Base-by-base conservation (phyloP, 2,329 filamentous ascomycete genomes). In the Massarina eburnea region DNA sequence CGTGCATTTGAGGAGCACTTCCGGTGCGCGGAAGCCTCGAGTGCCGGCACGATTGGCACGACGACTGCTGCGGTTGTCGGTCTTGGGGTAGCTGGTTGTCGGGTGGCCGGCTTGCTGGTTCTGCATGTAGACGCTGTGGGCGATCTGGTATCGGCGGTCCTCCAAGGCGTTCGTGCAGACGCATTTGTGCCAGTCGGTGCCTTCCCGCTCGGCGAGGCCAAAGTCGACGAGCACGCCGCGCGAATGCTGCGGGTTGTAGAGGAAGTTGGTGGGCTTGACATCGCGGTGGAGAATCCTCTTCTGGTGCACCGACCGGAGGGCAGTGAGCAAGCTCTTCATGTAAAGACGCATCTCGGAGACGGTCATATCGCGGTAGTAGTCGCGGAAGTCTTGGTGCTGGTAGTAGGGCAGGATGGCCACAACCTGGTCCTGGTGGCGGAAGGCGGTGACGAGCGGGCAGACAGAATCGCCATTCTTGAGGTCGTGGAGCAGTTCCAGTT, bases 191-290 rank as follows among this genome's bases (percentile, higher is more conserved):
- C 78, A 81, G 41, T 95, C 90, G 19, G 83, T 84, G 18, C 88
- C 78, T 62, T 80, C 73, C 29, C 78, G 68, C 69, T 99, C 94
- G 27, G 94, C 94, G 14, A 99, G 81, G n/a, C 94, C 94, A 73
- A 99, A 99, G 66, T 99, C 94, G n/a, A 99, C 94, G 1, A 99
- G 80, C 2, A 99, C 92, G 32, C 94, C 94, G 44, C 89, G 85
- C 59, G 85, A 83, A 34, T 85, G 83, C 9, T 83, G 75, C 0
- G 89, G 89, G 54, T 95, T 90, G 73, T 97, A 97, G 30, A 97
- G 80, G 61, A 97, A 97, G 66, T 97, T 97, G 18, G 95, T 99
- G 5, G 94, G 94, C 66, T 97, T 97, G 67, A 97, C 96, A 65
- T 97, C 91, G 53, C 91, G 85, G 67, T 99, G 94, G 17, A 99